Evolutionary conservation across 106 monocot genomes (phyloP), one percentile per base, ranked within the genome.

Genomic region (Allium fistulosum): DNA sequence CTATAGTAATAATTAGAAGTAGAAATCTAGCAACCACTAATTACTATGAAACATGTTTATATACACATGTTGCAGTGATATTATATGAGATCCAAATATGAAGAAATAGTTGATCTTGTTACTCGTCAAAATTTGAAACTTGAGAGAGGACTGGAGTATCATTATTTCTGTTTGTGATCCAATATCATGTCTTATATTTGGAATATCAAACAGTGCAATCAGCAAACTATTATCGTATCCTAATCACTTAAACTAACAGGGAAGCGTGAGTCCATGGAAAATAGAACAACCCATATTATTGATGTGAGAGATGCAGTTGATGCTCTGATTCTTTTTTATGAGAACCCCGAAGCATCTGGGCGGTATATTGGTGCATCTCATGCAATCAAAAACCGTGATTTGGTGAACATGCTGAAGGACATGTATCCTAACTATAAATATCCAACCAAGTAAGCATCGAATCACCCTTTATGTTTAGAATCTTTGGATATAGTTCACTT

Each of bases 251-350:
- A 12, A n/a, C 51, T 55, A 55, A 59, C 72, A 87, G 87, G 80
- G 61, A 18, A 7, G 5, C 22, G 10, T 2, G 75, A 80, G 9
- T 15, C 69, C 27, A 51, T 67, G 27, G 70, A 75, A 47, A 62
- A 80, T 57, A 56, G 10, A 13, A 0, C 68, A 14, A 51, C 13
- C 11, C 63, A 60, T 46, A 22, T 77, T 65, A 81, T 86, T 13
- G 85, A 86, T 71, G 85, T 79, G 52, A 58, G 85, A 66, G 81
- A 86, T 48, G 75, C 82, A 27, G 81, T 79, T 16, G 81, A 76
- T 45, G 81, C 82, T 4, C 46, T 79, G 58, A 62, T 79, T 8
- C 60, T 82, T 3, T 15, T 70, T 8, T 87, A 77, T 16, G 82
- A 87, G 68, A 77, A 74, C 57, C 67, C 71, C 1, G 77, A 82